Evolutionary conservation across 2,329 filamentous ascomycete genomes (phyloP), one percentile per base, ranked within the genome.

Genomic region (Trichoderma sp.): DNA sequence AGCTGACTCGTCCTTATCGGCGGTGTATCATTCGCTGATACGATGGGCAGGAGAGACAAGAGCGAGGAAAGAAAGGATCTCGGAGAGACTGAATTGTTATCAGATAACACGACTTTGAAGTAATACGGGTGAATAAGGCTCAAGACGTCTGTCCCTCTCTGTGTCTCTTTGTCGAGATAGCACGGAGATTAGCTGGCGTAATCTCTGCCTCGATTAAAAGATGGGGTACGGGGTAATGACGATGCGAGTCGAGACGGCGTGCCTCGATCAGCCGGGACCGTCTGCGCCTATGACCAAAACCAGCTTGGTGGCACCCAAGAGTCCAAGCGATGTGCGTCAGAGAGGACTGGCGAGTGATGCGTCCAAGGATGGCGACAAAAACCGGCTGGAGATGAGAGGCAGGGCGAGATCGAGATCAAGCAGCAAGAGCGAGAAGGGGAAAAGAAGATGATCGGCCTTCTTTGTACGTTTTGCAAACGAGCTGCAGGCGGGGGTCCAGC

Each of bases 191-290:
- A 14, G 29, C 60, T 16, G 49, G 29, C 49, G 24, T 19, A 64
- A 40, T 63, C 24, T 53, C 60, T 53, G 40, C 35, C 21, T 52
- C 60, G 31, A 37, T 35, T 14, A 33, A 65, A 47, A 47, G 37
- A 56, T 55, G 62, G 62, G 53, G 62, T 64, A 64, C 61, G 52
- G 52, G 53, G 62, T 57, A 57, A 58, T 58, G 62, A 66, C 53
- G 62, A 29, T 57, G 62, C 62, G 35, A 52, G 53, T 53, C 35
- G 53, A 57, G 53, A 58, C 52, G 62, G 52, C 62, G 62, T 43
- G 52, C n/a, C 33, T 65, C 47, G 62, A 55, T 55, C 52, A 57
- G 16, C 53, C 24, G 31, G 49, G 31, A 33, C 62, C n/a, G 35
- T 57, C 24, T 56, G 52, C 24, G 31, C 52, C 62, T 27, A 29